Conservation (phyloP, 805 yeast species). For the Nakazawaea wickerhamii region DNA sequence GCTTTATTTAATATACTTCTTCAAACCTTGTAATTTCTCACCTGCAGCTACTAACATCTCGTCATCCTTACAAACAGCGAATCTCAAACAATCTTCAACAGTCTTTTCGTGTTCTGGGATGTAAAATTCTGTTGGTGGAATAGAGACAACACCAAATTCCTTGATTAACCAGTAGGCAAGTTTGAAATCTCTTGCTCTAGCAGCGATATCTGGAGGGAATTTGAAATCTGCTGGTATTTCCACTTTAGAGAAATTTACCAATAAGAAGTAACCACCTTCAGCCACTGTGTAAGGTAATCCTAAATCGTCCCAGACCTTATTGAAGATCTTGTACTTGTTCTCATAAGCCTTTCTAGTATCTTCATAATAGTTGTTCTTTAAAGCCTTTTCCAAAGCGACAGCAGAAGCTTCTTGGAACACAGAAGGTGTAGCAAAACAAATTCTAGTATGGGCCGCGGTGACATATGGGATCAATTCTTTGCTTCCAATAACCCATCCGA, state of each 20-base stretch:
- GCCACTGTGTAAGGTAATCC: constrained; percentile 86
- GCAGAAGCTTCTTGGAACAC: constrained; percentile 93
- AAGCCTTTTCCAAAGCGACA: constrained; percentile 61
- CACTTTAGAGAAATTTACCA: constrained; percentile 82
- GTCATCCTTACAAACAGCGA: constrained; percentile 96
- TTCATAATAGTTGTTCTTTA: constrained; percentile 59
- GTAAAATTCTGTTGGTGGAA: constrained; percentile 96
- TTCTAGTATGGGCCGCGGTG: constrained; percentile 87
- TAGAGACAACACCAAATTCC: constrained; percentile 91
- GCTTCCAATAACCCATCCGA: constrained; percentile 92
- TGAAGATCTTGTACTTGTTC: constrained; percentile 68
- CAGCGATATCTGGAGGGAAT: constrained; percentile 64
- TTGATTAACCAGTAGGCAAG: constrained; percentile 89
- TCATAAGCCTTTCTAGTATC: constrained; percentile 62
- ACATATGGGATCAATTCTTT: constrained; percentile 77
- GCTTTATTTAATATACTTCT: constrained; percentile 44
- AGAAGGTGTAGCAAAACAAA: constrained; percentile 85
- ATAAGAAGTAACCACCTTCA: constrained; percentile 89
- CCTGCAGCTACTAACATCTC: constrained; percentile 76
- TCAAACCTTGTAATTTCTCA: constrained; percentile 61
- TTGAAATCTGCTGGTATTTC: constrained; percentile 68
- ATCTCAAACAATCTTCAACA: constrained; percentile 82
- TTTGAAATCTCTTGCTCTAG: constrained; percentile 79
- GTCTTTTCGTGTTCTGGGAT: constrained; percentile 62
- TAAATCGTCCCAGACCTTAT: constrained; percentile 76